These are phyloP conservation scores for Penicillium concentricum DNA, from an alignment of 2,329 filamentous ascomycete genomes.

Conservation along the genomic window DNA sequence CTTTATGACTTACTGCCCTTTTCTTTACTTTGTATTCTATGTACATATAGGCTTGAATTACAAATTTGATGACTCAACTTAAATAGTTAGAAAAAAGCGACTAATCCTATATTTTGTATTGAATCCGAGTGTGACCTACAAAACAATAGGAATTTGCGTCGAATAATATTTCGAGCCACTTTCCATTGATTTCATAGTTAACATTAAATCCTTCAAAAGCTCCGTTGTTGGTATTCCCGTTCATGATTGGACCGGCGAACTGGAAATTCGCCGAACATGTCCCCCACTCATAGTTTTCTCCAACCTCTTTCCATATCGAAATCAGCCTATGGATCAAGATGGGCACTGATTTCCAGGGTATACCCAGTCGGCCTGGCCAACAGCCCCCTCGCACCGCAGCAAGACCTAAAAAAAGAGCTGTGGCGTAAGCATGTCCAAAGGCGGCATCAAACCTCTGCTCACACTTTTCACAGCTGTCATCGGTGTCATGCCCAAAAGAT, in stretches of 20 bases:
- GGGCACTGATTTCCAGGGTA: not conserved
- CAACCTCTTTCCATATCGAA: not conserved
- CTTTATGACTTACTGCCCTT: not conserved
- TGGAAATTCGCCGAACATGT: not conserved
- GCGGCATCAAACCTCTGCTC: not conserved
- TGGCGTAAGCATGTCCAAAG: slow-evolving; percentile 1
- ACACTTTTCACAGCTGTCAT: slow-evolving; percentile 28
- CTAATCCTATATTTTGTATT: no score
- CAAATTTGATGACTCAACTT: no score
- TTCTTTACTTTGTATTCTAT: not conserved
- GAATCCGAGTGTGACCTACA: no score
- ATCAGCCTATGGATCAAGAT: not conserved
- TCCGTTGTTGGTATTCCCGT: not conserved
- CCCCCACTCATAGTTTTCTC: not conserved
- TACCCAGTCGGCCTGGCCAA: not conserved
- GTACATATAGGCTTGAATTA: not conserved
- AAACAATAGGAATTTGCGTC: no score
- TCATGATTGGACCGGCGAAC: not conserved
- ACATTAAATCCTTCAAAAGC: not conserved
- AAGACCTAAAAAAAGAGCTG: slow-evolving; percentile 7
- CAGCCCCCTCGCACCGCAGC: not conserved
- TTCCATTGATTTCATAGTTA: no score
- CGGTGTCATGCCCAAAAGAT: slow-evolving; percentile 46
- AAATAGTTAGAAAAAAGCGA: no score
- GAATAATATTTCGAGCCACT: no score